phyloP scores from a whole-genome alignment of 148 eudicot genomes.

The Fallopia convolvulus region DNA sequence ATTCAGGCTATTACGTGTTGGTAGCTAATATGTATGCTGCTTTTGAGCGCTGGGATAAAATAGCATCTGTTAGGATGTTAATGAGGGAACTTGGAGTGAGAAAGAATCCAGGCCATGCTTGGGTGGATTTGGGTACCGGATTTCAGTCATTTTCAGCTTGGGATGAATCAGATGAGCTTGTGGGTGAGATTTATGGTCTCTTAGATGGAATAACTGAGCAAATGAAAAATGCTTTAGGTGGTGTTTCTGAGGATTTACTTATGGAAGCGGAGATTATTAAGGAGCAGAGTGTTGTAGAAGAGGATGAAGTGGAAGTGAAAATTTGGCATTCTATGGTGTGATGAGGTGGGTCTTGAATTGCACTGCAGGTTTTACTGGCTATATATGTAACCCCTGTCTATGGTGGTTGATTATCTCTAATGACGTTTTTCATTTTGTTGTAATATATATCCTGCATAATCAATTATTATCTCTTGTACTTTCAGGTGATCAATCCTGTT shows the following conservation, averaged over 20 bases:
- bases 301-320: background rate
- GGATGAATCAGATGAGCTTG: constrained; percentile 40
- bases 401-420: background rate
- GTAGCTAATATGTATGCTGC: constrained; percentile 81
- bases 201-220: constrained; percentile 47
- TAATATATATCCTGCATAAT: background rate
- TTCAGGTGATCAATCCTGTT: background rate
- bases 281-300: background rate
- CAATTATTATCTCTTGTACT: background rate
- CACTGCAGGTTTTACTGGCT: background rate
- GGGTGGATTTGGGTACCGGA: constrained; percentile 60
- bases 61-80: constrained; percentile 47
- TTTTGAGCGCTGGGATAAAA: constrained; percentile 57
- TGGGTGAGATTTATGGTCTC: constrained; percentile 45
- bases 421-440: background rate
- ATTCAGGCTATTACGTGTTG: constrained; percentile 65
- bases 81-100: constrained; percentile 66
- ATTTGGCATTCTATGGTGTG: background rate
- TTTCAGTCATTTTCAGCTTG: constrained; percentile 52
- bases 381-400: background rate
- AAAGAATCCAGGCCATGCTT: constrained; percentile 75
- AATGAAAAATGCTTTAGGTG: constrained; percentile 42
- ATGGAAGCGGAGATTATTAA: background rate
- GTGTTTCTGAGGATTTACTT: background rate
- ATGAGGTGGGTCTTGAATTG: background rate